Conservation (phyloP, 805 yeast species). For the Wickerhamiella cacticola region DNA sequence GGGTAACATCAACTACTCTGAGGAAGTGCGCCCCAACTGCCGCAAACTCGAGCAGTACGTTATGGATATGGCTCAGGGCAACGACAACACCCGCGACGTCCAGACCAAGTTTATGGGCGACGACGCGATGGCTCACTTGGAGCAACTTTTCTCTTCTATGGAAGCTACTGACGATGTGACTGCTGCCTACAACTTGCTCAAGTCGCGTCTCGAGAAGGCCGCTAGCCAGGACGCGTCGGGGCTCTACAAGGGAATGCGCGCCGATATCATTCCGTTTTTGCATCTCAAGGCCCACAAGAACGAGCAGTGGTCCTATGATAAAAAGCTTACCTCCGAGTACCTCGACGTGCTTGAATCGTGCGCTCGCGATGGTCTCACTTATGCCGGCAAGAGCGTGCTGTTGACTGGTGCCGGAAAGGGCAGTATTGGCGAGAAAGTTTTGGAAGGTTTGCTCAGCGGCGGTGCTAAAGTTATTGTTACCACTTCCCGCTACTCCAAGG, state of each 20-base stretch:
- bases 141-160: constrained; percentile 22
- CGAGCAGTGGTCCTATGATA: constrained; percentile 69
- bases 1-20: constrained; percentile 78
- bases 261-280: constrained; percentile 84
- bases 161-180: constrained; percentile 20
- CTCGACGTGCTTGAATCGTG: constrained; percentile 87
- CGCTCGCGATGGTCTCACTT: constrained; percentile 88
- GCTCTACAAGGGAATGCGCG: constrained; percentile 24
- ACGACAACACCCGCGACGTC: constrained; percentile 55
- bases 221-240: constrained; percentile 3
- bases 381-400: constrained; percentile 75
- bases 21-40: constrained; percentile 77
- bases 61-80: constrained; percentile 92
- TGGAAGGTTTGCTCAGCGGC: constrained; percentile 90
- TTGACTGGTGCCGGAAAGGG: constrained; percentile 99
- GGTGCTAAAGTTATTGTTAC: constrained; percentile 97
- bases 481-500: constrained; percentile 87
- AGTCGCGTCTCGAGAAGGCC: constrained; percentile 19
- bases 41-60: constrained; percentile 94
- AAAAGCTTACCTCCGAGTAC: constrained; percentile 59
- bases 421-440: constrained; percentile 93
- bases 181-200: constrained; percentile 22
- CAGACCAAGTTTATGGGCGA: neutral
- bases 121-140: constrained; percentile 38
- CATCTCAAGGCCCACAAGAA: constrained; percentile 79